phyloP scores from a whole-genome alignment of 176 grass and related monocot genomes.

The bread wheat (Triticum aestivum) region DNA sequence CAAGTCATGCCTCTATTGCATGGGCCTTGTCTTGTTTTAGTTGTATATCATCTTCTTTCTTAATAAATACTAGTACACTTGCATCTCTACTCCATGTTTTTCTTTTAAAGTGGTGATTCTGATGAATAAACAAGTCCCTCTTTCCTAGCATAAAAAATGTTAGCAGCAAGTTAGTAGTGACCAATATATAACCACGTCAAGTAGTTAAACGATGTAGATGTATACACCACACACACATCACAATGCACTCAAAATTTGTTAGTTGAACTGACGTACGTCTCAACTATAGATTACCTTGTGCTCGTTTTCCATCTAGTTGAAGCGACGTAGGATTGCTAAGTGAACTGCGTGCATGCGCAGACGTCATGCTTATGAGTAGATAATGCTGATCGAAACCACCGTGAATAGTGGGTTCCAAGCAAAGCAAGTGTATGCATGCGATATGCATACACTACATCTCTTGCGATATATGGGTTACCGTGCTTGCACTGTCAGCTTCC shows the following conservation, averaged over 20 bases:
- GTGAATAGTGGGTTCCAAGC: background rate
- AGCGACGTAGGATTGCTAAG: background rate
- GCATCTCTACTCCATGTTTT: no score
- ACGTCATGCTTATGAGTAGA: background rate
- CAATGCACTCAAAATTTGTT: background rate
- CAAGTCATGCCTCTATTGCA: no score
- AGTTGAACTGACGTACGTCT: background rate
- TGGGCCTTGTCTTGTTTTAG: no score
- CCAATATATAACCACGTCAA: background rate
- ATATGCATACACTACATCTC: background rate
- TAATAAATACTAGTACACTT: no score
- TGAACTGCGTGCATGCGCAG: background rate
- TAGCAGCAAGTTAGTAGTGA: no score
- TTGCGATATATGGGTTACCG: background rate
- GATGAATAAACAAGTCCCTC: no score
- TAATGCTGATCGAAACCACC: background rate
- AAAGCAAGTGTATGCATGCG: background rate
- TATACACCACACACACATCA: background rate
- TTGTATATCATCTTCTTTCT: no score
- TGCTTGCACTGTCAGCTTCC: slow-evolving; percentile 6
- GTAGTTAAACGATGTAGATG: background rate
- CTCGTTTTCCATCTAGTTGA: background rate
- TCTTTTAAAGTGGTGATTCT: no score
- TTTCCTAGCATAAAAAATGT: no score
- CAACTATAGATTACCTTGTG: background rate